These are phyloP conservation scores for Paraconiothyrium brasiliense DNA, from an alignment of 2,329 filamentous ascomycete species.

Conservation along the genomic window DNA sequence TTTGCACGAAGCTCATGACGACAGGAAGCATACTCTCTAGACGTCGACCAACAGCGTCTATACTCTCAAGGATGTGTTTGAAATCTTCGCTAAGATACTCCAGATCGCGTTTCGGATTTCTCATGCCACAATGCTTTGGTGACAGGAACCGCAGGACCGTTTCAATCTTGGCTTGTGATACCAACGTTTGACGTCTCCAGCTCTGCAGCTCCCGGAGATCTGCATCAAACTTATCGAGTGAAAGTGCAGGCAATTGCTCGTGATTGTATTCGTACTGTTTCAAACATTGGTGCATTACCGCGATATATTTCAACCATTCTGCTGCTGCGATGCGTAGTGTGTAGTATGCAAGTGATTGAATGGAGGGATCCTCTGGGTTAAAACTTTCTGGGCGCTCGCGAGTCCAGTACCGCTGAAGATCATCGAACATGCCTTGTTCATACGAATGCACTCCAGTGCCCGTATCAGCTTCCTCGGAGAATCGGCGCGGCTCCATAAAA, in stretches of 20 bases:
- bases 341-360: constrained; percentile 29
- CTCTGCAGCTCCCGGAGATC: constrained; percentile 31
- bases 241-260: constrained; percentile 13
- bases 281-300: constrained; percentile 32
- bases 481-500: not conserved
- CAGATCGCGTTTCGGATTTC: not conserved
- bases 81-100: constrained; percentile 18
- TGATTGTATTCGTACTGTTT: constrained; percentile 33
- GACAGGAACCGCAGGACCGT: constrained; percentile 16
- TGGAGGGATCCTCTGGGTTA: constrained; percentile 15
- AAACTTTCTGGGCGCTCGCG: constrained; percentile 18
- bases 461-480: not conserved
- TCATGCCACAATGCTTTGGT: constrained; percentile 5
- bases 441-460: not conserved
- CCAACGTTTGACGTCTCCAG: constrained; percentile 34
- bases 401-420: constrained; percentile 27
- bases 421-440: constrained; percentile 20
- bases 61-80: constrained; percentile 16
- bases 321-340: constrained; percentile 29
- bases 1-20: constrained; percentile 29
- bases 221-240: constrained; percentile 28
- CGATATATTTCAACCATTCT: constrained; percentile 37
- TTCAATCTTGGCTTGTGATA: constrained; percentile 27
- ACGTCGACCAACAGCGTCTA: constrained; percentile 13
- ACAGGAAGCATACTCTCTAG: constrained; percentile 33